Evolutionary conservation across 1,139 yeast species (phyloP), one percentile per base, ranked within the genome.

Genomic region (Lodderomyces beijingensis): DNA sequence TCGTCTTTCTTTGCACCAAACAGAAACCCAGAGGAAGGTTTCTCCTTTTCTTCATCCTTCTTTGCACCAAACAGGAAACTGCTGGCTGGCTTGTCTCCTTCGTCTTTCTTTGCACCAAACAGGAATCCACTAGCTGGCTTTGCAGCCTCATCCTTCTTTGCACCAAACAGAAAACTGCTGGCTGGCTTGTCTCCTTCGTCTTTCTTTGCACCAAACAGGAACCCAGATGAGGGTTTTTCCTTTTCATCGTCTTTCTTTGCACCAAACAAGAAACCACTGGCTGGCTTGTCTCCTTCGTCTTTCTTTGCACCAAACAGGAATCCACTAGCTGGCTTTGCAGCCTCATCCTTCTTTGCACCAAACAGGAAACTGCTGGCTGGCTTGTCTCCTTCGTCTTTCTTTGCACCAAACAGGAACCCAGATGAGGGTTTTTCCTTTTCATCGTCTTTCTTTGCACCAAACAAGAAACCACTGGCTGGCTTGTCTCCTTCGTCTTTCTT

Each of bases 1-100:
- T 59, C 61, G 34, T 48, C 48, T 33, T 39, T 39, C 31, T 51
- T 54, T n/a, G 54, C 45, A 5, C 66, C 66, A 38, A 57, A 50
- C 26, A 43, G 37, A 11, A 27, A 19, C 10, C 36, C 33, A 3
- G 31, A 12, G 8, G 45, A 36, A n/a, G 51, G 42, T 26, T 44
- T 52, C 20, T 43, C 28, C 40, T 23, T 45, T 42, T 44, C 49
- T 5, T 44, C 43, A 28, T 42, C 56, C 14, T 49, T 40, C 37
- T 48, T 49, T n/a, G 45, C 45, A 3, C 61, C 63, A 33, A 57
- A 57, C n/a, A 53, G 37, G 24, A 53, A 46, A 41, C 36, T n/a
- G 5, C 36, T 48, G 12, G 52, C 25, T 42, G 20, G 15, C 44
- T 48, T 50, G 4, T 18, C 26, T n/a, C 44, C 48, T 4, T 46